phyloP scores from a whole-genome alignment of 495 filamentous ascomycete species.

The Bathelium albidoporum region DNA sequence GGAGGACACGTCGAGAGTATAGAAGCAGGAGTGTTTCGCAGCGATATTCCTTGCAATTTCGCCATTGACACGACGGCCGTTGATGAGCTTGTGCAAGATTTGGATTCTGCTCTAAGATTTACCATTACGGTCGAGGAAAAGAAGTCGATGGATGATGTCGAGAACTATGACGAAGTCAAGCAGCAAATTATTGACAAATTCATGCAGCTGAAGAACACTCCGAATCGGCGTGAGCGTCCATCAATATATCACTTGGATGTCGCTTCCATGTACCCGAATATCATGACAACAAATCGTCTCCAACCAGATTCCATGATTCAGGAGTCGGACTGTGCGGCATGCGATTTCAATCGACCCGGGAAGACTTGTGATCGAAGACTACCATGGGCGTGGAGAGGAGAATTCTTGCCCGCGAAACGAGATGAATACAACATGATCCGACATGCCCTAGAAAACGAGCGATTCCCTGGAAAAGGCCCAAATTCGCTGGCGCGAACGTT shows the following conservation, averaged over 20 bases:
- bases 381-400: slow-evolving; percentile 97
- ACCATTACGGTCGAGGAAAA: slow-evolving; percentile 90
- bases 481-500: slow-evolving; percentile 64
- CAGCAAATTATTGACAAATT: slow-evolving; percentile 67
- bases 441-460: slow-evolving; percentile 84
- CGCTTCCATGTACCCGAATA: slow-evolving; percentile 99
- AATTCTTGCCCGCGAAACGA: slow-evolving; percentile 89
- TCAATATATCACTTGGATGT: slow-evolving; percentile 98
- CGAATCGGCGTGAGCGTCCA: slow-evolving; percentile 71
- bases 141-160: slow-evolving; percentile 81
- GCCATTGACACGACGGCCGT: slow-evolving; percentile 75
- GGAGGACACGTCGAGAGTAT: slow-evolving; percentile 99
- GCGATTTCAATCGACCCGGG: slow-evolving; percentile 95
- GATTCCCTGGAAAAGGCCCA: slow-evolving; percentile 66
- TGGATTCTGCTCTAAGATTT: slow-evolving; percentile 87
- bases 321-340: slow-evolving; percentile 91
- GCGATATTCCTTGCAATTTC: slow-evolving; percentile 91
- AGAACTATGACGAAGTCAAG: slow-evolving; percentile 88
- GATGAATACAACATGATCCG: slow-evolving; percentile 99
- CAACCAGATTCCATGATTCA: slow-evolving; percentile 97
- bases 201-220: slow-evolving; percentile 63
- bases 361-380: slow-evolving; percentile 93
- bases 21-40: slow-evolving; percentile 92
- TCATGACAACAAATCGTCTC: slow-evolving; percentile 98
- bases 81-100: slow-evolving; percentile 75